Evolutionary conservation across 352 stramenopile species (phyloP), one percentile per base, ranked within the genome.

Genomic region (Phytopythium ostracodes): DNA sequence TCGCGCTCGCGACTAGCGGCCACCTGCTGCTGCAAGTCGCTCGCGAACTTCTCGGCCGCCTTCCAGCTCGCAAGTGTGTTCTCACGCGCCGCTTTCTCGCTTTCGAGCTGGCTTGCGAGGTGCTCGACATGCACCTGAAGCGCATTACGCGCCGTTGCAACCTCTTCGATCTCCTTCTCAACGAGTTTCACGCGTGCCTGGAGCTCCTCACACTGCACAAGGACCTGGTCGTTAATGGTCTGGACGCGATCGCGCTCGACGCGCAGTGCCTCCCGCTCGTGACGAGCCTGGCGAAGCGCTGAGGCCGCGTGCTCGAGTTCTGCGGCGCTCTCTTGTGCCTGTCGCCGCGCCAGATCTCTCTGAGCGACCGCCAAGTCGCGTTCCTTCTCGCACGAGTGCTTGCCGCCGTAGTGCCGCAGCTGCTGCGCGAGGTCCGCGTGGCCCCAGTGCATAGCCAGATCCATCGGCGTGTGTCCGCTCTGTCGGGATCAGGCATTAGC

Each of bases 351-450:
- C 14, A 84, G 40, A 60, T 87, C 75, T 3, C 77, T 71, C 63
- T 87, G 77, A 0, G 75, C 71, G 52, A 87, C 79, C 0, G 77
- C 77, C 29, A 84, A 59, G 56, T 87, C 77, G 10, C 77, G 73
- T 56, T 87, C 77, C 44, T 76, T 70, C 56, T 87, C 77, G 59
- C 77, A 84, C 25, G 71, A 79, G 51, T 84, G 77, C 50, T 87
- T 87, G 42, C 71, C 75, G 7, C 77, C 77, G 31, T 87, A 87
- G 51, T 87, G 77, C 17, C 71, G 71, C 22, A 87, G 70, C 60
- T 87, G 77, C 9, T 83, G 73, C 9, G 71, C 71, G 11, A 87
- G 59, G 24, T 87, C 77, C 54, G 73, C 71, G 43, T 87, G 72
- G 14, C 77, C 77, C 71, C 73, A 87, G 35, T 87, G 77, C 56